Evolutionary conservation across 2,329 filamentous ascomycete genomes (phyloP).

Genomic region (Pseudopithomyces chartarum): DNA sequence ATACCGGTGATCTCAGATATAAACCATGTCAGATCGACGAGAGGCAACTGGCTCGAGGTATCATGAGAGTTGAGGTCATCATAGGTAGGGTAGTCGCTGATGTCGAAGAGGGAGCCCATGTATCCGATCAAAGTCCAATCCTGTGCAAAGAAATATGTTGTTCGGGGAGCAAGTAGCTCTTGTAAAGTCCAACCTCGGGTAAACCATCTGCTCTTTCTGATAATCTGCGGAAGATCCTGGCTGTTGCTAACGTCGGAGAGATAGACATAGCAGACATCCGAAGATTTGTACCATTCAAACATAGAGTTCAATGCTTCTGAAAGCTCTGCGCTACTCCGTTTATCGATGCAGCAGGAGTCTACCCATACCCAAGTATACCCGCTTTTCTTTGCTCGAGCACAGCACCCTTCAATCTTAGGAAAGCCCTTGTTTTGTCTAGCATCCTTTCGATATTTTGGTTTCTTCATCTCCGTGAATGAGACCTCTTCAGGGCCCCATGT

Average conservation of each 20-base stretch:
- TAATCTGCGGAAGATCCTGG: neutral
- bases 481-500: slow-evolving; percentile 1
- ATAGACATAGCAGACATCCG: neutral
- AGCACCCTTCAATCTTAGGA: neutral
- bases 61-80: neutral
- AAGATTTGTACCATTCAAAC: neutral
- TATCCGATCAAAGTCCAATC: neutral
- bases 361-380: neutral
- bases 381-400: neutral
- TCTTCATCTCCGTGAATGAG: neutral
- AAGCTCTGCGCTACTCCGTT: neutral
- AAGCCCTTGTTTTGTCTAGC: neutral
- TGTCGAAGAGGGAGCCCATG: neutral
- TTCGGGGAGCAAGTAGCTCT: neutral
- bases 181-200: neutral
- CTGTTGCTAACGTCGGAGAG: neutral
- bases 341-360: neutral
- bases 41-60: too few species aligned
- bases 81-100: too few species aligned
- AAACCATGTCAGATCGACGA: neutral
- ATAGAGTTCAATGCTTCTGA: neutral
- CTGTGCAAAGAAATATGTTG: neutral
- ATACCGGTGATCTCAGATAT: neutral
- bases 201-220: neutral
- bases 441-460: neutral